Conservation (phyloP, 2,329 filamentous ascomycete genomes). For the Sporothrix brasiliensis region DNA sequence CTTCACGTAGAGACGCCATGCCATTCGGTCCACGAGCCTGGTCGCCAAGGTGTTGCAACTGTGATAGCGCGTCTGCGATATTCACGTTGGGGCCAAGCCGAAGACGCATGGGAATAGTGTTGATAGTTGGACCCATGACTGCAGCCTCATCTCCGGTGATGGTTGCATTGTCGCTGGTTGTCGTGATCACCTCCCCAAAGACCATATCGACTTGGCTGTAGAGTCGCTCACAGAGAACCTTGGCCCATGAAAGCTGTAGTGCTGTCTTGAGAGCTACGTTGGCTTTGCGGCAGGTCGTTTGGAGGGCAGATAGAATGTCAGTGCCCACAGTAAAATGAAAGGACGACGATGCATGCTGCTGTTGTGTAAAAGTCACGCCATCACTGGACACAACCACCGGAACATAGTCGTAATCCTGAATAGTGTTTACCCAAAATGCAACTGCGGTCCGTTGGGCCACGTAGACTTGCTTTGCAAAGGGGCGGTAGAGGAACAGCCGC, state of each 20-base stretch:
- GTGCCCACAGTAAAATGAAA: conserved; percentile 32
- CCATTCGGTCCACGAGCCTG: conserved; percentile 32
- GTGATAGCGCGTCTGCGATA: conserved; percentile 31
- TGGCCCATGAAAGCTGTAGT: conserved; percentile 38
- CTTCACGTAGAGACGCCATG: conserved; percentile 37
- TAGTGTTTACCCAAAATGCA: neutral
- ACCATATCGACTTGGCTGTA: conserved; percentile 37
- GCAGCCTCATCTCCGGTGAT: neutral
- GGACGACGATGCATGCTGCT: conserved; percentile 30
- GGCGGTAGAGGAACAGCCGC: neutral
- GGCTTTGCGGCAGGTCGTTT: conserved; percentile 32
- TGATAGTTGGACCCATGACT: conserved; percentile 37
- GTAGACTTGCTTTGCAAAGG: neutral
- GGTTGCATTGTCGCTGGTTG: conserved; percentile 9
- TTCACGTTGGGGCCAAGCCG: neutral
- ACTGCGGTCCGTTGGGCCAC: neutral
- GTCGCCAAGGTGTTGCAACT: conserved; percentile 29
- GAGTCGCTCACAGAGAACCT: conserved; percentile 37
- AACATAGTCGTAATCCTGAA: neutral
- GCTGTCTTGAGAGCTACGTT: conserved; percentile 36
- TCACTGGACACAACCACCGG: neutral
- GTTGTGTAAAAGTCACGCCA: neutral
- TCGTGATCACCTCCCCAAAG: conserved; percentile 37
- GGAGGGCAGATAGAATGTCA: conserved; percentile 29
- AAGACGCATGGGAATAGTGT: conserved; percentile 37